These are phyloP conservation scores for Botrytis cinerea DNA, from an alignment of 2,329 filamentous ascomycete genomes.

Conservation along the genomic window DNA sequence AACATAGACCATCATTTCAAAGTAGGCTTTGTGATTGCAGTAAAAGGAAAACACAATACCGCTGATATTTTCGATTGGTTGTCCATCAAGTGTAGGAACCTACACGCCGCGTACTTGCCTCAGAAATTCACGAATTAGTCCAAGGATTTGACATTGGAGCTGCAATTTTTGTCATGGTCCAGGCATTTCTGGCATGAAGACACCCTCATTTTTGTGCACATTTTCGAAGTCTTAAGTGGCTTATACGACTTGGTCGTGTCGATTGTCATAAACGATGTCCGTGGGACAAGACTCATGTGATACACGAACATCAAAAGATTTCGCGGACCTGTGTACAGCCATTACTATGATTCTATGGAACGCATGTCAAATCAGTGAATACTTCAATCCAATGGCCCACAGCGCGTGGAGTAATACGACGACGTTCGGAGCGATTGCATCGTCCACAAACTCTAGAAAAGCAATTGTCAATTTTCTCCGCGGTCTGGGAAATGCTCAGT, in stretches of 20 bases:
- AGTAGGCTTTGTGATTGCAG: no score
- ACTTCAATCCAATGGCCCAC: fast-evolving
- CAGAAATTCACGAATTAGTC: no score
- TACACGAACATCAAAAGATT: fast-evolving
- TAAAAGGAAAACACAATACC: no score
- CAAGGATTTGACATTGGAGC: no score
- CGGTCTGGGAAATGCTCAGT: neutral
- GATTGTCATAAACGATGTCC: fast-evolving
- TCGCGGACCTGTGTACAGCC: neutral
- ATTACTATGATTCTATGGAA: neutral
- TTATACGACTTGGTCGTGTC: fast-evolving
- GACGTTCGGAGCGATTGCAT: neutral
- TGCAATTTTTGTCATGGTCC: no score
- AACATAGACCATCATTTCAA: no score
- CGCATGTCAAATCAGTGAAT: neutral
- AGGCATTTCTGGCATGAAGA: no score
- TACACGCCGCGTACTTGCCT: no score
- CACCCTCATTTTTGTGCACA: no score
- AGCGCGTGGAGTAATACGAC: neutral
- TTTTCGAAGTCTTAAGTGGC: neutral
- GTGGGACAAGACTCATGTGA: neutral
- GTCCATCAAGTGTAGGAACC: no score
- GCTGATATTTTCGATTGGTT: no score
- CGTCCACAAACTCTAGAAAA: neutral
- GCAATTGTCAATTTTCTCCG: neutral